Evolutionary conservation across 768 basidiomycete species (phyloP).

Genomic region (Cubamyces lactineus): DNA sequence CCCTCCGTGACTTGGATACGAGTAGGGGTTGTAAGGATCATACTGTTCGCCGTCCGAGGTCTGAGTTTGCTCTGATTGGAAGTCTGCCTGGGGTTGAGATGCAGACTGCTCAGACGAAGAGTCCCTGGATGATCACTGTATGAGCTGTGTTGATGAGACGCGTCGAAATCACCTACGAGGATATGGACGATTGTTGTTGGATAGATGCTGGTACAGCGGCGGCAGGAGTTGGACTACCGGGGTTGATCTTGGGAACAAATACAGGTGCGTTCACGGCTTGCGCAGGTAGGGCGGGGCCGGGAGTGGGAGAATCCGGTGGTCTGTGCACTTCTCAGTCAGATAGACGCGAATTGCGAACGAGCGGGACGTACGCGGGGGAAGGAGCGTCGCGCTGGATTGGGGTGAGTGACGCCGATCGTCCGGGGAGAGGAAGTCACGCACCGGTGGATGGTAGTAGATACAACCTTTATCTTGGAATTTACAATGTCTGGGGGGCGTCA

Average conservation of each 20-base stretch:
- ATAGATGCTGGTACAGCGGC: constrained; percentile 17
- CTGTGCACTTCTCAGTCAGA: constrained; percentile 33
- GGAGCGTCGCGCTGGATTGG: constrained; percentile 28
- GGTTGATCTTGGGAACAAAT: constrained; percentile 68
- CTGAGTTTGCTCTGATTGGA: constrained; percentile 21
- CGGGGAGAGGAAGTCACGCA: constrained; percentile 34
- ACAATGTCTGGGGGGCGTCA: constrained; percentile 59
- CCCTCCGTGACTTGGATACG: constrained; percentile 29
- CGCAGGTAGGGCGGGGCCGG: constrained; percentile 47
- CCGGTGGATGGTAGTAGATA: constrained; percentile 78
- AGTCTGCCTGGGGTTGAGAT: constrained; percentile 27
- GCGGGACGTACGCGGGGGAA: constrained; percentile 33
- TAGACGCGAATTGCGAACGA: constrained; percentile 4
- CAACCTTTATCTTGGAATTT: constrained; percentile 88
- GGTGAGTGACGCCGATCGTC: constrained; percentile 13
- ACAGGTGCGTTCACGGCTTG: constrained; percentile 83
- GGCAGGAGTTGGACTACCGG: constrained; percentile 25
- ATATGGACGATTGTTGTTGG: constrained; percentile 18
- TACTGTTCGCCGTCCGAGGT: constrained; percentile 29
- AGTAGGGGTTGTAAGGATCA: constrained; percentile 37
- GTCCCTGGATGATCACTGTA: constrained; percentile 13
- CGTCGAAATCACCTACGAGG: constrained; percentile 13
- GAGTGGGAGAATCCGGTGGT: constrained; percentile 49
- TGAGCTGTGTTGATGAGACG: neutral
- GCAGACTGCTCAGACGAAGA: constrained; percentile 19